phyloP scores from a whole-genome alignment of 306 rosid species.

The Malus asiatica region DNA sequence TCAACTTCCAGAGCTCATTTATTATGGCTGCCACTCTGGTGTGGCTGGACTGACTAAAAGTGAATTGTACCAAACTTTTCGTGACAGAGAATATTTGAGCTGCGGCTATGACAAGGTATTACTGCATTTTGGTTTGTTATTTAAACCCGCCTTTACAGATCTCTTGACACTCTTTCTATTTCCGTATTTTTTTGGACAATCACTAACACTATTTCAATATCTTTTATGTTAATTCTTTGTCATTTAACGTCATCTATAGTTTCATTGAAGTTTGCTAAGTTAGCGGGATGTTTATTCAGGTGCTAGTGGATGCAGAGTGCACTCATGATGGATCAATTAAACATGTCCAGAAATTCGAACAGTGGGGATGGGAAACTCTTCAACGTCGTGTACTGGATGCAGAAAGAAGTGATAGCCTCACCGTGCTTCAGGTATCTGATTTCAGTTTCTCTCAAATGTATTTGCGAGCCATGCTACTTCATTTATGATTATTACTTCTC shows the following conservation, averaged over 20 bases:
- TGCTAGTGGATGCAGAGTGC: conserved; percentile 96
- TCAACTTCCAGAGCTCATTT: conserved; percentile 72
- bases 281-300: conserved; percentile 40
- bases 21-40: conserved; percentile 69
- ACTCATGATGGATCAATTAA: conserved; percentile 95
- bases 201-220: not conserved
- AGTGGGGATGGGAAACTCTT: conserved; percentile 91
- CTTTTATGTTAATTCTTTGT: not conserved
- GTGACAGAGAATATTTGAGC: conserved; percentile 36
- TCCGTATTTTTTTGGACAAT: not conserved
- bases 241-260: not conserved
- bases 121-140: not conserved
- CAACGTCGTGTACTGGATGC: conserved; percentile 77
- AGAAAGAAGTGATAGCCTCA: conserved; percentile 63
- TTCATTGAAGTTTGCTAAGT: conserved; percentile 8
- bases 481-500: not conserved
- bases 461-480: not conserved
- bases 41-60: conserved; percentile 61
- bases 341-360: conserved; percentile 84
- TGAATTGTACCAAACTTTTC: conserved; percentile 38
- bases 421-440: conserved; percentile 60
- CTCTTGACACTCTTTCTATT: not conserved
- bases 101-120: conserved; percentile 76
- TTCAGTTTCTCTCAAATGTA: not conserved
- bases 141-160: not conserved